Evolutionary conservation across 768 basidiomycete species (phyloP).

Genomic region (Termitomyces sp.): DNA sequence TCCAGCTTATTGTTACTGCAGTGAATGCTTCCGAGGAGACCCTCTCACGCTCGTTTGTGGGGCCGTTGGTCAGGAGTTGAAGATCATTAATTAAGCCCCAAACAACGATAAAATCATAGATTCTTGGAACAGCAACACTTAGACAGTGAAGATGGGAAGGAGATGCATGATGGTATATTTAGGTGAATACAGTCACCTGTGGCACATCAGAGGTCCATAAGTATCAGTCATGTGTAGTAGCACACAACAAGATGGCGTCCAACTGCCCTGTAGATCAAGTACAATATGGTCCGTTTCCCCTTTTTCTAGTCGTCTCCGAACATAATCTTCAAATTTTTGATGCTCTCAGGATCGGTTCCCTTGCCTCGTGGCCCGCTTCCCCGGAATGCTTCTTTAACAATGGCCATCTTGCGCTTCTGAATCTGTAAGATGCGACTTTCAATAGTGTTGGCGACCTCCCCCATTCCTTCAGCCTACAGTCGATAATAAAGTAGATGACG

Average conservation of each 20-base stretch:
- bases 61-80: conserved; percentile 5
- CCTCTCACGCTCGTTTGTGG: conserved; percentile 26
- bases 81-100: not conserved
- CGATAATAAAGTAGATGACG: not conserved
- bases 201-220: not conserved
- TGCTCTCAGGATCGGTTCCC: conserved; percentile 60
- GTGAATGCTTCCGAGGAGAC: conserved; percentile 20
- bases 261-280: not conserved
- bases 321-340: conserved; percentile 82
- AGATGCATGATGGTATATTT: not conserved
- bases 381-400: conserved; percentile 81
- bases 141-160: not conserved
- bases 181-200: not conserved
- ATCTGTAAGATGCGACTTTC: conserved; percentile 78
- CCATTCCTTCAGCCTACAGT: not conserved
- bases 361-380: conserved; percentile 38
- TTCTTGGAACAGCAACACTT: not conserved
- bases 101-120: not conserved
- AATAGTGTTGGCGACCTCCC: conserved; percentile 67
- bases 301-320: conserved; percentile 46
- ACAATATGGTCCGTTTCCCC: not conserved
- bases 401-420: conserved; percentile 83
- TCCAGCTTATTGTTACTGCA: conserved; percentile 37
- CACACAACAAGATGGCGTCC: not conserved
- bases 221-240: not conserved